Evolutionary conservation across 164 flowering plant species (phyloP).

Genomic region (Dillenia suffruticosa): DNA sequence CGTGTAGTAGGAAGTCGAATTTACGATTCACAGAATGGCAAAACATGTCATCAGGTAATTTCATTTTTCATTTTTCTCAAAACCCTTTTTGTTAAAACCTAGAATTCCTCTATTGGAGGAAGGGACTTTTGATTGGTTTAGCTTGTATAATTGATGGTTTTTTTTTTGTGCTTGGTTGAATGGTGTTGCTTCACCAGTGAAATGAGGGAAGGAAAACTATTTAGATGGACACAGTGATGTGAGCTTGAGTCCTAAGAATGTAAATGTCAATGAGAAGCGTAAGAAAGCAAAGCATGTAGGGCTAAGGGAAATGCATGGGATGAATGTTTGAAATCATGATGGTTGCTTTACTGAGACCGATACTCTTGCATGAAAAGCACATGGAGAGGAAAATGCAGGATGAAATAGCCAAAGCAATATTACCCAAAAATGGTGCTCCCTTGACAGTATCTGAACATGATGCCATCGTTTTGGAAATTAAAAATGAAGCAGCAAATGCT

Average conservation of each 20-base stretch:
- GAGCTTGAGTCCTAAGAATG: slow-evolving; percentile 8
- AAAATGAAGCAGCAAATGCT: slow-evolving; percentile 44
- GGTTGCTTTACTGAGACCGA: not conserved
- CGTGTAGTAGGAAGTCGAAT: slow-evolving; percentile 41
- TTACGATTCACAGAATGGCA: slow-evolving; percentile 36
- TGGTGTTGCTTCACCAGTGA: slow-evolving; percentile 23
- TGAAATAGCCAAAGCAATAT: slow-evolving; percentile 49
- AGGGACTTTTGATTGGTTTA: not conserved
- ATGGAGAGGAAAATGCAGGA: slow-evolving; percentile 53
- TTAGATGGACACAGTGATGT: slow-evolving; percentile 26
- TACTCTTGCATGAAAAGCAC: slow-evolving; percentile 41
- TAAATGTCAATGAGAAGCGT: slow-evolving; percentile 11
- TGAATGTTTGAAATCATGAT: not conserved
- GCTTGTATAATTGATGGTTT: slow-evolving; percentile 3
- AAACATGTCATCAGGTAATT: no score
- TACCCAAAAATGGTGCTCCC: slow-evolving; percentile 45
- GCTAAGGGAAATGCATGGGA: slow-evolving; percentile 12
- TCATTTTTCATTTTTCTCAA: no score
- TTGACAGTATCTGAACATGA: slow-evolving; percentile 59
- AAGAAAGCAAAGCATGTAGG: slow-evolving; percentile 25
- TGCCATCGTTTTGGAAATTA: slow-evolving; percentile 44
- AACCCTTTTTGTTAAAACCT: no score
- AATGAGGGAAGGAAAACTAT: slow-evolving; percentile 55
- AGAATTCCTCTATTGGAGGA: no score
- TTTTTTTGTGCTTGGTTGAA: slow-evolving; percentile 18